A percentile compares a stretch with the other conserved stretches of the same genome.
Evolutionary conservation across 73 alveolate genomes (phyloP).

Genomic region (Strombidium stylifer): DNA sequence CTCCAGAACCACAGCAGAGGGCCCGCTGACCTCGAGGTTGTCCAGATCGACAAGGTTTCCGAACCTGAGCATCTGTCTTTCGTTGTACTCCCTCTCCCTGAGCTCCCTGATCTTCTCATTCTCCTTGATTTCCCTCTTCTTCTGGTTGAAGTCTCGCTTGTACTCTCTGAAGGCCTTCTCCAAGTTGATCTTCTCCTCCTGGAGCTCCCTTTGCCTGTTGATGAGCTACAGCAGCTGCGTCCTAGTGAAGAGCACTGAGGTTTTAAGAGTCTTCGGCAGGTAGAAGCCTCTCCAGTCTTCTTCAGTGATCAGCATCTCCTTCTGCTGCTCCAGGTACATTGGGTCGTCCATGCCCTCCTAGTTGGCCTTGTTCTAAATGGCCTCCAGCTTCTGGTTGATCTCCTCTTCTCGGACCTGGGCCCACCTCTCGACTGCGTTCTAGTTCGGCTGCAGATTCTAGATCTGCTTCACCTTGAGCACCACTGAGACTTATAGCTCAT

Average conservation of each 20-base stretch:
- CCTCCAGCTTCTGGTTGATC: background rate
- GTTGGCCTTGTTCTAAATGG: background rate
- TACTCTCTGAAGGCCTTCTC: conserved; percentile 59
- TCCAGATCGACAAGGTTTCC: conserved; percentile 82
- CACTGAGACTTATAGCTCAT: conserved; percentile 69
- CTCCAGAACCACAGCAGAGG: conserved; percentile 60
- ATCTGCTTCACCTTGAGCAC: conserved; percentile 66
- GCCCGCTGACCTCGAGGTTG: conserved; percentile 72
- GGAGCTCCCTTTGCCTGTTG: conserved; percentile 72
- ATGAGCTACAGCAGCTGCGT: conserved; percentile 65
- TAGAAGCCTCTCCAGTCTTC: conserved; percentile 57
- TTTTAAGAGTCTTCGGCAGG: conserved; percentile 51
- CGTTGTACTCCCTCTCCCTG: conserved; percentile 67
- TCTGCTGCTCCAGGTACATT: conserved; percentile 15
- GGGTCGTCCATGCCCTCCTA: conserved; percentile 21
- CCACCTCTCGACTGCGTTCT: conserved; percentile 35
- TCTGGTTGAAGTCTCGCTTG: conserved; percentile 65
- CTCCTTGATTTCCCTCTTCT: conserved; percentile 71
- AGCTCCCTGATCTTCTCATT: conserved; percentile 62
- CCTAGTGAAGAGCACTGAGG: conserved; percentile 76
- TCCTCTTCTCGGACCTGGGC: conserved; percentile 34
- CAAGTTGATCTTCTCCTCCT: conserved; percentile 48
- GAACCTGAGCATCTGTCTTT: conserved; percentile 82
- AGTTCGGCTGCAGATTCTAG: conserved; percentile 56
- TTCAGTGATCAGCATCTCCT: conserved; percentile 8